Base-by-base conservation (phyloP, 2,329 filamentous ascomycete genomes). In the Nothophaeocryptopus gaeumannii region DNA sequence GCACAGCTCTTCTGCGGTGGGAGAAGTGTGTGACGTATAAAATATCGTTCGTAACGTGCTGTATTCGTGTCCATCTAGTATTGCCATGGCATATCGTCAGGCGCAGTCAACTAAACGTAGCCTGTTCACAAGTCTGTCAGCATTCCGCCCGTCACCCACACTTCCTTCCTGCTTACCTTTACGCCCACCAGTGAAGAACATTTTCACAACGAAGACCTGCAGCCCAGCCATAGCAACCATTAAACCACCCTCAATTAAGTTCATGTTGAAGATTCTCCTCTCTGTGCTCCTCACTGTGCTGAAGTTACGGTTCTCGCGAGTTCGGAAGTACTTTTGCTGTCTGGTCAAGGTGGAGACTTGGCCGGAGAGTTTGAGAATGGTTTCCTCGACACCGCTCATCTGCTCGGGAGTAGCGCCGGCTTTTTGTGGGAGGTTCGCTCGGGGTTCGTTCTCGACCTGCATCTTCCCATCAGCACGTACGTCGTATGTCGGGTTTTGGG, bases 281-380 rank as follows among this genome's bases (percentile, higher is more conserved):
- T 99, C 93, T 35, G 93, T 99, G 75, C 91, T 96, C 70, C 89
- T 82, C 63, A 99, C 93, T 8, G 93, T 99, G 75, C 89, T 95
- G 75, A 99, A 97, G 75, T 99, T 99, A 55, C 93, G 83, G 80
- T 99, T 99, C 79, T 99, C 93, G 60, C 93, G 85, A 2, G 93
- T 99, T 56, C 95, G 88, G 84, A 99, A 99, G 78, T 99, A 99
- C 72, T 99, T 99, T 68, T 99, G 93, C 77, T 96, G 96, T 66
- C 93, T 83, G 36, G 88, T 90, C 67, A 99, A 93, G 55, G 91
- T 96, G 11, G 90, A 96, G 43, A 99, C 77, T 68, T 95, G 89
- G 57, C 89, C 85, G 10, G 90, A 96, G 53, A 99, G 80, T 77
- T 96, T 96, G 78, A 93, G 89, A 64, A 97, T 87, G 35, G 89